Conservation (phyloP, 169 alveolate genomes). For the Plasmodium chabaudi region DNA sequence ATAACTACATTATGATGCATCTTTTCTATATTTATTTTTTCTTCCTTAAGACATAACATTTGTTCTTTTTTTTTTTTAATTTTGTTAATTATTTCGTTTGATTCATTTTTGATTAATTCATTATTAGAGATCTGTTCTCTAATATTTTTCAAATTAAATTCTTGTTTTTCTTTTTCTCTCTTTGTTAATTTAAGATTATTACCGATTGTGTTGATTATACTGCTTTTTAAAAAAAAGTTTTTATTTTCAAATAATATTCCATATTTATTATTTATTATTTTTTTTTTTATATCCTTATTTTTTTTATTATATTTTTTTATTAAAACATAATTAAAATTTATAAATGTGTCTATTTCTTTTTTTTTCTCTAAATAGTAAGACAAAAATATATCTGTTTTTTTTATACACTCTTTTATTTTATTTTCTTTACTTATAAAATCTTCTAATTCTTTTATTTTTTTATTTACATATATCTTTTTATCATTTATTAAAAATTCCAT, state of each 20-base stretch:
- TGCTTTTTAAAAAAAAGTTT: conserved; percentile 9
- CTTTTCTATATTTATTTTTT: conserved; percentile 57
- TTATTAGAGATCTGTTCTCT: conserved; percentile 22
- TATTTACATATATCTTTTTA: conserved; percentile 10
- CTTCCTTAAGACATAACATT: conserved; percentile 53
- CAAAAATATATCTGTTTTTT: conserved; percentile 7
- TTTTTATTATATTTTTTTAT: conserved; percentile 5
- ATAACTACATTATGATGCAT: conserved; percentile 53
- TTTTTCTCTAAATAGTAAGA: not conserved
- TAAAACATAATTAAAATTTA: not conserved
- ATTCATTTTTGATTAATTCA: conserved; percentile 41
- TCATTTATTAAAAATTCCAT: conserved; percentile 22
- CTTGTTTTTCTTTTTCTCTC: conserved; percentile 6
- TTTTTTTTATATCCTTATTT: conserved; percentile 7
- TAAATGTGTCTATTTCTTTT: conserved; percentile 1
- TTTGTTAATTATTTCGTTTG: conserved; percentile 26
- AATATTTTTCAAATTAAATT: conserved; percentile 3
- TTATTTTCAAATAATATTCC: conserved; percentile 17
- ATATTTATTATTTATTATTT: conserved; percentile 17
- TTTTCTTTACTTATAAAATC: conserved; percentile 19
- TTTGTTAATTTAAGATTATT: not conserved
- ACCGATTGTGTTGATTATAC: conserved; percentile 7
- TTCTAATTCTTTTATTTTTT: conserved; percentile 31
- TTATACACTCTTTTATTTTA: conserved; percentile 24
- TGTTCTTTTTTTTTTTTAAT: conserved; percentile 45